phyloP scores from a whole-genome alignment of 2,329 filamentous ascomycete species.

The Tolypocladium capitatum region DNA sequence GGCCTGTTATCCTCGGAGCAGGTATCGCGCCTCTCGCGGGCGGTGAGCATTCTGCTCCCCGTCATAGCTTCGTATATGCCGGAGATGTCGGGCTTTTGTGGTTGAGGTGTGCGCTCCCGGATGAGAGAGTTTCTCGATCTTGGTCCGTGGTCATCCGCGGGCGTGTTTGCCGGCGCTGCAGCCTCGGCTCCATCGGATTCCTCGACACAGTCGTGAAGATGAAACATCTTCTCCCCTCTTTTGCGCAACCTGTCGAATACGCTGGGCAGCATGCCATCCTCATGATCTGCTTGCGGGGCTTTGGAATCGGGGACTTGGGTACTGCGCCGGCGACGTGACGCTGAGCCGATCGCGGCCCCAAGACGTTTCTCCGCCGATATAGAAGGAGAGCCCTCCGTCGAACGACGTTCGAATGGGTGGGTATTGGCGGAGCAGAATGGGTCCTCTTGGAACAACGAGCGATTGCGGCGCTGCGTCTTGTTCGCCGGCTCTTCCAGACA shows the following conservation, averaged over 20 bases:
- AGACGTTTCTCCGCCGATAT: slow-evolving; percentile 7
- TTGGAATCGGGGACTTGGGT: slow-evolving; percentile 5
- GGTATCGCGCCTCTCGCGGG: slow-evolving; percentile 6
- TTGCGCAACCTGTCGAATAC: slow-evolving; percentile 17
- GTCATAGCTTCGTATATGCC: slow-evolving; percentile 13
- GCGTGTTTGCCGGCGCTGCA: background rate
- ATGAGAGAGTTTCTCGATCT: slow-evolving; percentile 11
- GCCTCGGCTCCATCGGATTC: background rate
- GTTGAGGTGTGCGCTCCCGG: slow-evolving; percentile 6
- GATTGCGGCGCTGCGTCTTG: slow-evolving; percentile 5
- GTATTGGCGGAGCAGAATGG: slow-evolving; percentile 7
- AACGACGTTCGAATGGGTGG: background rate
- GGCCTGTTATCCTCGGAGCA: slow-evolving; percentile 21
- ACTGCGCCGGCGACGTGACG: slow-evolving; percentile 14
- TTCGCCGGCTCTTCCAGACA: slow-evolving; percentile 4
- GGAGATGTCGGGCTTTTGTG: slow-evolving; percentile 6
- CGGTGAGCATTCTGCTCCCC: slow-evolving; percentile 5
- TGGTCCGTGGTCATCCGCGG: background rate
- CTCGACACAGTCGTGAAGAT: slow-evolving; percentile 8
- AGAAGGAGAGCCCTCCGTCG: slow-evolving; percentile 1
- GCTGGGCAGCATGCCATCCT: slow-evolving; percentile 9
- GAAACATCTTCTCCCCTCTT: slow-evolving; percentile 11
- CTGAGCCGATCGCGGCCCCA: slow-evolving; percentile 11
- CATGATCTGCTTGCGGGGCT: slow-evolving; percentile 1
- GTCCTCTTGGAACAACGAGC: slow-evolving; percentile 10